phyloP scores from a whole-genome alignment of 257 asterid genomes.

The Coffea eugenioides region DNA sequence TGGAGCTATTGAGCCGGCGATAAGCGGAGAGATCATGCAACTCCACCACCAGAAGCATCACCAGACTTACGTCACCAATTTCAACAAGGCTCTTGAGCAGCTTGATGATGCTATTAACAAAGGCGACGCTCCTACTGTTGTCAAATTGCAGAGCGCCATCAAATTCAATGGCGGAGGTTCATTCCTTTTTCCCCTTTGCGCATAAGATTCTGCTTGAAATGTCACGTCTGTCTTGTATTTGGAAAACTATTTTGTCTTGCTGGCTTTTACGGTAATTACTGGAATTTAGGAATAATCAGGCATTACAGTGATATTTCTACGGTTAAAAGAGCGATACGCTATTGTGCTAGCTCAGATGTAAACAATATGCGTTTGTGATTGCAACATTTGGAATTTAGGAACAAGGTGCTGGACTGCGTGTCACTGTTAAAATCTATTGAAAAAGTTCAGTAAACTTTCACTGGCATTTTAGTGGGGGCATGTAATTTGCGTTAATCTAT shows the following conservation, averaged over 20 bases:
- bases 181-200: background rate
- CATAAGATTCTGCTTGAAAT: background rate
- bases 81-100: constrained; percentile 85
- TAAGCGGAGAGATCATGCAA: constrained; percentile 89
- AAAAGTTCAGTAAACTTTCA: too few species aligned
- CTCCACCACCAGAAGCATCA: constrained; percentile 98
- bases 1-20: constrained; percentile 86
- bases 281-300: background rate
- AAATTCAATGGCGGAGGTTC: constrained; percentile 96
- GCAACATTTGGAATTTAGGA: too few species aligned
- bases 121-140: constrained; percentile 64
- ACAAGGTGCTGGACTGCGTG: too few species aligned
- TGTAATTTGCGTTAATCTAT: too few species aligned
- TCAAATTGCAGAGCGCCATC: constrained; percentile 87
- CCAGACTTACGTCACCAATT: constrained; percentile 84
- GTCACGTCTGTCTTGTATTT: background rate
- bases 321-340: background rate
- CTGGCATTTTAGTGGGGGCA: too few species aligned
- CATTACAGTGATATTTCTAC: background rate
- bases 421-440: too few species aligned
- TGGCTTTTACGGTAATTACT: background rate
- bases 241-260: background rate
- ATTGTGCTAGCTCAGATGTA: background rate
- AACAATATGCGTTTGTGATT: background rate
- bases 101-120: constrained; percentile 63